Conservation (phyloP, 169 alveolate genomes). For the Babesia ovata region DNA sequence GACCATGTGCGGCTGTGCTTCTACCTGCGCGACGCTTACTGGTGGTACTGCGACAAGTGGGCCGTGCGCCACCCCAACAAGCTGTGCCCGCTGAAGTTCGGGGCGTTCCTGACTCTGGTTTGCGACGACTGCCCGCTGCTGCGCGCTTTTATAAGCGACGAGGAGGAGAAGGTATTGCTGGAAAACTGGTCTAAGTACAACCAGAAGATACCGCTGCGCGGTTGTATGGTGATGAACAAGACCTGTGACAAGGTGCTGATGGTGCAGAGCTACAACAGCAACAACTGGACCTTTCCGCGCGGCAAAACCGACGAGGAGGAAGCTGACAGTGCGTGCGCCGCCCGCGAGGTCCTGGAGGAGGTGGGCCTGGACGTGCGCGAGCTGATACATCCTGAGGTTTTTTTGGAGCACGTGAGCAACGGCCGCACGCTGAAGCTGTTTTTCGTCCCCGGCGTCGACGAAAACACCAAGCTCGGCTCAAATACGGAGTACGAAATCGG, state of each 20-base stretch:
- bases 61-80: constrained; percentile 78
- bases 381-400: constrained; percentile 75
- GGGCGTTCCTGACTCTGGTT: constrained; percentile 80
- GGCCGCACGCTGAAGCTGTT: constrained; percentile 82
- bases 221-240: constrained; percentile 84
- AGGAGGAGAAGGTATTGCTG: constrained; percentile 74
- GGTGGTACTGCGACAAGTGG: constrained; percentile 93
- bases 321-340: constrained; percentile 90
- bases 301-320: constrained; percentile 94
- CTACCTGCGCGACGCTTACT: constrained; percentile 88
- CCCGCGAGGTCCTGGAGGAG: constrained; percentile 92
- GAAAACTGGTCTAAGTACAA: constrained; percentile 81
- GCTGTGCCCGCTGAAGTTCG: constrained; percentile 76
- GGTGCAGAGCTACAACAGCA: constrained; percentile 86
- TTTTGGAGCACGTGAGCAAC: constrained; percentile 80
- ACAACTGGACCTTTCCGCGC: constrained; percentile 90
- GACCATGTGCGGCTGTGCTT: constrained; percentile 87
- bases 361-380: constrained; percentile 86
- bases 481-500: constrained; percentile 84
- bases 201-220: constrained; percentile 86
- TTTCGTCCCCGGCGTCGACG: constrained; percentile 86
- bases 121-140: constrained; percentile 84
- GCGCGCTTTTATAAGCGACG: constrained; percentile 69
- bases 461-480: constrained; percentile 76
- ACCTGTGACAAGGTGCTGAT: constrained; percentile 79